Evolutionary conservation across 306 rosid species (phyloP).

Genomic region (Quercus rubra): DNA sequence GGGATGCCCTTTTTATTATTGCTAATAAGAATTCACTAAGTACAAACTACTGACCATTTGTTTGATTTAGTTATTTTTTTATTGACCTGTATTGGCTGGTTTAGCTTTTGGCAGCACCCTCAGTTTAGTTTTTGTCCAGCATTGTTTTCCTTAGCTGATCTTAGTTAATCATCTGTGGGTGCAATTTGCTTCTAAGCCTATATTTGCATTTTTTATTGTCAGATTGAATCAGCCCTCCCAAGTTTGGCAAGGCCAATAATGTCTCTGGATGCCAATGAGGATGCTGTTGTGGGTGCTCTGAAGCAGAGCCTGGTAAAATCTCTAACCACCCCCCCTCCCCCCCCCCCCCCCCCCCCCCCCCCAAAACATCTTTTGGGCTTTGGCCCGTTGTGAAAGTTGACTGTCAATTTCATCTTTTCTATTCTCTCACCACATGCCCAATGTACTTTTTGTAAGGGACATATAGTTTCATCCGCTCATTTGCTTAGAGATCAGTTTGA

Average conservation of each 20-base stretch:
- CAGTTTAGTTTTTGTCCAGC: neutral
- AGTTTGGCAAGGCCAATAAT: conserved; percentile 92
- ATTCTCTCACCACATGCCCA: neutral
- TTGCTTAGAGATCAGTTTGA: neutral
- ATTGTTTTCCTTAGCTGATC: neutral
- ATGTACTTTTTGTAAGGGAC: neutral
- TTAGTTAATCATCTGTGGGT: conserved; percentile 5
- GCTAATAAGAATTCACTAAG: neutral
- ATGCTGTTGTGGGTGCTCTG: conserved; percentile 86
- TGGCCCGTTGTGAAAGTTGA: neutral
- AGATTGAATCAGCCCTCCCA: conserved; percentile 99
- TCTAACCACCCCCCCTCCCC: too few species aligned
- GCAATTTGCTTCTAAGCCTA: conserved; percentile 7
- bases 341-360: too few species aligned
- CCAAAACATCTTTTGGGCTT: neutral
- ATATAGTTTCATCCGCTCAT: neutral
- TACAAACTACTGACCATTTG: neutral
- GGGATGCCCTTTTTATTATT: neutral
- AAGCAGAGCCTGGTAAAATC: conserved; percentile 88
- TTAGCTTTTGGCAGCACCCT: neutral
- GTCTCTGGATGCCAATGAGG: conserved; percentile 99
- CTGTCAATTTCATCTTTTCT: neutral
- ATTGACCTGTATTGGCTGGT: neutral
- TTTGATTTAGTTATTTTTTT: neutral
- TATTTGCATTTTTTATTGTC: conserved; percentile 23